phyloP scores from a whole-genome alignment of 2,329 filamentous ascomycete species.

The Penicillium sp. region DNA sequence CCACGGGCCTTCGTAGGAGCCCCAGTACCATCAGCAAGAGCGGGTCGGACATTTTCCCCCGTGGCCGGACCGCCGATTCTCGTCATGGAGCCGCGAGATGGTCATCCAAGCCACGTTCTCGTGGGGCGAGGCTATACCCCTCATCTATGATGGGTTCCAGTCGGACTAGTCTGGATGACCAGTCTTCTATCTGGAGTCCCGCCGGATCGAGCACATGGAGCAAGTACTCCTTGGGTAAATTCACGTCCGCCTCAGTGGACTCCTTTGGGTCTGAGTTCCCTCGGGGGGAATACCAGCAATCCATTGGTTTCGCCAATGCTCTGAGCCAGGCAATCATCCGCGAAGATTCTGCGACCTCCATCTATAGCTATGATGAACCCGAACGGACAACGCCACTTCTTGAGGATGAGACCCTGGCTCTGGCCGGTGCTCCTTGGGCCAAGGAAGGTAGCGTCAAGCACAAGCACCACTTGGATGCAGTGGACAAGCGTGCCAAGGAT shows the following conservation, averaged over 20 bases:
- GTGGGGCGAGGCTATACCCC: conserved; percentile 65
- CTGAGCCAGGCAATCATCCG: conserved; percentile 94
- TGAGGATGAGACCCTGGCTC: conserved; percentile 86
- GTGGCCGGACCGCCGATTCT: conserved; percentile 67
- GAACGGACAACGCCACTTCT: conserved; percentile 62
- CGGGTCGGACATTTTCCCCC: conserved; percentile 69
- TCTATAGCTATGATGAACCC: conserved; percentile 56
- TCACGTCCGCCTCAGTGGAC: conserved; percentile 87
- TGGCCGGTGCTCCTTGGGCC: conserved; percentile 93
- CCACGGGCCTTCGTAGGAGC: conserved; percentile 66
- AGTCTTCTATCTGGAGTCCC: conserved; percentile 85
- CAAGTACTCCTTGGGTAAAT: conserved; percentile 83
- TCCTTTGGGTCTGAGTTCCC: conserved; percentile 75
- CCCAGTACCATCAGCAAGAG: conserved; percentile 91
- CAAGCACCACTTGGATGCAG: conserved; percentile 88
- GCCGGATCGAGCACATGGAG: conserved; percentile 92
- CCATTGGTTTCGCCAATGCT: conserved; percentile 95
- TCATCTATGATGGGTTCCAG: conserved; percentile 82
- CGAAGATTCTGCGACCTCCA: conserved; percentile 58
- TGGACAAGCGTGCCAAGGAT: conserved; percentile 89
- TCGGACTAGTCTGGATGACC: conserved; percentile 88
- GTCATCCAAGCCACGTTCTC: conserved; percentile 79
- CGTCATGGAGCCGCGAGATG: conserved; percentile 64
- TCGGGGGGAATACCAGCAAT: conserved; percentile 83
- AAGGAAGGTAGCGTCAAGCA: conserved; percentile 96